These are phyloP conservation scores for Amanita fuliginea DNA, from an alignment of 768 basidiomycete genomes.

Conservation along the genomic window DNA sequence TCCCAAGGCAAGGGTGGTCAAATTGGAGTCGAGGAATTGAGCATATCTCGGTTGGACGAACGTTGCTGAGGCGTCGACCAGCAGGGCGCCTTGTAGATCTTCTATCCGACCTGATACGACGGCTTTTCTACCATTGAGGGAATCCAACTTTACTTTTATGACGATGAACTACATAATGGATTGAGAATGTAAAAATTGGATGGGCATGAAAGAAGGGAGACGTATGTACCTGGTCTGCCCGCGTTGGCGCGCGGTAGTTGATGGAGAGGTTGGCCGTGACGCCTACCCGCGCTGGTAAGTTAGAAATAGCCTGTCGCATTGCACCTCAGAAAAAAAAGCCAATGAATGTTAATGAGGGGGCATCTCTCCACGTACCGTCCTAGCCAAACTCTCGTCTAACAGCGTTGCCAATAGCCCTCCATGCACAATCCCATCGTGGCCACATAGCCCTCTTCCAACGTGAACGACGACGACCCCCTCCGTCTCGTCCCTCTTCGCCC, in stretches of 20 bases:
- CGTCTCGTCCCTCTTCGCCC: conserved; percentile 63
- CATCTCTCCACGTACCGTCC: conserved; percentile 42
- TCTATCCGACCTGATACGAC: conserved; percentile 64
- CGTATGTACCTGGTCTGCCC: conserved; percentile 78
- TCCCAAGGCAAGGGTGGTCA: conserved; percentile 55
- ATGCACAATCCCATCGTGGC: conserved; percentile 91
- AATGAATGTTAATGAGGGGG: not conserved
- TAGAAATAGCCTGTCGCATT: conserved; percentile 60
- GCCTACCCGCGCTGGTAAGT: conserved; percentile 81
- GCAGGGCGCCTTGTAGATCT: conserved; percentile 66
- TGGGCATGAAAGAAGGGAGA: not conserved
- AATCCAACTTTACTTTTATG: conserved; percentile 55
- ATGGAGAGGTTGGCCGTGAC: conserved; percentile 83
- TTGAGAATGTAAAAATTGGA: not conserved
- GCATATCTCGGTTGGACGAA: conserved; percentile 91
- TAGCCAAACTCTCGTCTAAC: conserved; percentile 73
- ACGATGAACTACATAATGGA: conserved; percentile 58
- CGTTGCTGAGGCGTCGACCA: conserved; percentile 70
- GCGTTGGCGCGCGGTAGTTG: conserved; percentile 80
- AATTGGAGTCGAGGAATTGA: conserved; percentile 51
- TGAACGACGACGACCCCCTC: conserved; percentile 69
- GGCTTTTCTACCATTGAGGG: conserved; percentile 71
- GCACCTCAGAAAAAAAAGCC: not conserved
- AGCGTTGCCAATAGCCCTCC: conserved; percentile 88
- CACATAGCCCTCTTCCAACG: conserved; percentile 79